A percentile compares a stretch with the other conserved stretches of the same genome.
Evolutionary conservation across 129 eudicot species (phyloP).

Genomic region (sunflower (Helianthus annuus)): DNA sequence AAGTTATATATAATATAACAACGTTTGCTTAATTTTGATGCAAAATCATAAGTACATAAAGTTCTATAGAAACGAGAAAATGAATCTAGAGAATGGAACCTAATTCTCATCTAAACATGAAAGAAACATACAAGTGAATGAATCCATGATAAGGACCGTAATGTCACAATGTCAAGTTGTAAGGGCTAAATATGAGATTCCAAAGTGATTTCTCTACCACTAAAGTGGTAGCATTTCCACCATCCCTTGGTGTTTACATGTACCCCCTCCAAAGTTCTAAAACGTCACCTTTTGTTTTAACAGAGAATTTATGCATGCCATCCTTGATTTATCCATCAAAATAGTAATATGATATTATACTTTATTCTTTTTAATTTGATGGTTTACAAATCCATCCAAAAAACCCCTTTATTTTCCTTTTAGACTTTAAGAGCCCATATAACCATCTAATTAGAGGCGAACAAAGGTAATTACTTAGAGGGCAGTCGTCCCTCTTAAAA

Average conservation of each 20-base stretch:
- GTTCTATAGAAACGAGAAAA: background rate
- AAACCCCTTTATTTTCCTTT: background rate
- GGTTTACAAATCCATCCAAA: background rate
- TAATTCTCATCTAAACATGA: background rate
- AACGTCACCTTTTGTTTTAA: background rate
- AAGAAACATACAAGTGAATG: conserved; percentile 1
- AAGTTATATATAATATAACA: background rate
- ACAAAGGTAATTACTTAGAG: no score
- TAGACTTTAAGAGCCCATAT: background rate
- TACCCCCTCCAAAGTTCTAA: background rate
- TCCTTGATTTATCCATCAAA: conserved; percentile 1
- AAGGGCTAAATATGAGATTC: background rate
- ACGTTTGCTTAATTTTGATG: background rate
- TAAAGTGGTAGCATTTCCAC: background rate
- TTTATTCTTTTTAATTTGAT: background rate
- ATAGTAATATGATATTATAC: background rate
- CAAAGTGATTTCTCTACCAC: background rate
- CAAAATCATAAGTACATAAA: background rate
- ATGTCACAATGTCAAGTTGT: background rate
- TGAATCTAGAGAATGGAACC: conserved; percentile 1
- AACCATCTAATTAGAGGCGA: background rate
- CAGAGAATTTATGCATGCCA: background rate
- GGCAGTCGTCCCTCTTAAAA: no score
- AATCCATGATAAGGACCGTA: background rate
- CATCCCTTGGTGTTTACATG: background rate